Percentiles rank a stretch among this genome's conserved stretches.
These are phyloP conservation scores for Aspergillus sp. DNA, from an alignment of 2,329 filamentous ascomycete genomes.

Conservation along the genomic window DNA sequence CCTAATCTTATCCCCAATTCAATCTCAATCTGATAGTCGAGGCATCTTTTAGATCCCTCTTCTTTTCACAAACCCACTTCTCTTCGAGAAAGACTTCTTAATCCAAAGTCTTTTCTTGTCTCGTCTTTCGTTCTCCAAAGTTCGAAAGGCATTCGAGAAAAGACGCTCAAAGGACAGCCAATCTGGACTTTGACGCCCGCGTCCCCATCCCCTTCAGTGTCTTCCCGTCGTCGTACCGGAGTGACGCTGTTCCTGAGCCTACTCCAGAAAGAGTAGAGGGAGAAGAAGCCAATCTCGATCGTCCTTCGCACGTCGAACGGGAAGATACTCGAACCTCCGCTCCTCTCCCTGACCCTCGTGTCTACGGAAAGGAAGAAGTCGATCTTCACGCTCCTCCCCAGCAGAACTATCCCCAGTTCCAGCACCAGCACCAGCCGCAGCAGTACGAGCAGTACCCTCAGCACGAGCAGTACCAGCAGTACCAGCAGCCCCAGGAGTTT, in stretches of 20 bases:
- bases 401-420: slow-evolving; percentile 4
- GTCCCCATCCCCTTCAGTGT: slow-evolving; percentile 99
- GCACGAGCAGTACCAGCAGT: too few species aligned
- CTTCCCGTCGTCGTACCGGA: slow-evolving; percentile 97
- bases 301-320: slow-evolving; percentile 84
- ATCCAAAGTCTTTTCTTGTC: slow-evolving; percentile 44
- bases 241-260: slow-evolving; percentile 62
- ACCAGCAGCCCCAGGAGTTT: too few species aligned
- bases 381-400: slow-evolving; percentile 30
- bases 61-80: slow-evolving; percentile 4
- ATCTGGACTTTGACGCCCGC: slow-evolving; percentile 99
- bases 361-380: slow-evolving; percentile 80
- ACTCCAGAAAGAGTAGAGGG: slow-evolving; percentile 81
- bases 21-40: slow-evolving; percentile 8
- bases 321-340: slow-evolving; percentile 80
- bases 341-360: slow-evolving; percentile 60
- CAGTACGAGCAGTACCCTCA: too few species aligned
- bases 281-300: slow-evolving; percentile 75
- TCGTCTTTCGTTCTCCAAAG: slow-evolving; percentile 44
- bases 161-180: slow-evolving; percentile 76
- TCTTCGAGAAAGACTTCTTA: slow-evolving; percentile 34
- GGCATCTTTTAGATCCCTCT: slow-evolving; percentile 7
- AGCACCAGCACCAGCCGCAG: too few species aligned
- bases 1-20: slow-evolving; percentile 10
- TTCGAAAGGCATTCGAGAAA: slow-evolving; percentile 62